Conservation (phyloP, 139 green algal species). For the Pleodorina starrii region DNA sequence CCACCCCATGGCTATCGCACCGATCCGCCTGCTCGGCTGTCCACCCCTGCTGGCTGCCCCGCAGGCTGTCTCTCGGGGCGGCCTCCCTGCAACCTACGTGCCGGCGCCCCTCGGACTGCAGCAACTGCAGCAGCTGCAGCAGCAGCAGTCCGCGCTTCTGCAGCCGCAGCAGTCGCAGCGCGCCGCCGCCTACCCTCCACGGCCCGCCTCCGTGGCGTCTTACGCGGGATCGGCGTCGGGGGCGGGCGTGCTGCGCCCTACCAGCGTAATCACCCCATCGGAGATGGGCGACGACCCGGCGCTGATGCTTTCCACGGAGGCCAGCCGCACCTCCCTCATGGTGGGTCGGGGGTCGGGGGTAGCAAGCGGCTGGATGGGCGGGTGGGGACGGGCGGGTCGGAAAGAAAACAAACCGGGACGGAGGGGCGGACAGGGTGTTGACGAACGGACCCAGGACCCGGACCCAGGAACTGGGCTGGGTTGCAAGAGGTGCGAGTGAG, state of each 20-base stretch:
- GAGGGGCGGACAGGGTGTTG: too few species aligned
- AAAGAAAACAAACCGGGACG: neutral
- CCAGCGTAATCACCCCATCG: constrained; percentile 14
- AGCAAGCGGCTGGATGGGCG: neutral
- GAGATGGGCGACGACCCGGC: constrained; percentile 32
- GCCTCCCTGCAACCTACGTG: neutral
- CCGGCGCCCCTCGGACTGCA: neutral
- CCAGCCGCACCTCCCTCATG: constrained; percentile 9
- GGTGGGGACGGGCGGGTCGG: too few species aligned
- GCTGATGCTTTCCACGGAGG: neutral
- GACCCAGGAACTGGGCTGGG: too few species aligned
- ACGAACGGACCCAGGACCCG: too few species aligned
- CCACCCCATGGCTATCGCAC: too few species aligned
- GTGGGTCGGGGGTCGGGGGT: neutral
- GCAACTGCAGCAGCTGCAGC: constrained; percentile 13
- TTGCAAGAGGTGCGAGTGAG: too few species aligned
- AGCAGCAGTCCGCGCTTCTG: too few species aligned
- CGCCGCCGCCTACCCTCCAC: neutral
- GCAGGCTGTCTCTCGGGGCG: neutral
- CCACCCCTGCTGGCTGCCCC: too few species aligned
- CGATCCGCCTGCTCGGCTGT: too few species aligned
- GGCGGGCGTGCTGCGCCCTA: neutral
- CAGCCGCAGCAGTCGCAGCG: neutral
- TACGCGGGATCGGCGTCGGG: neutral
- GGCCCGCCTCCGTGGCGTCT: neutral